Base-by-base conservation (phyloP, 164 flowering plant species). In the Vitis vinifera region DNA sequence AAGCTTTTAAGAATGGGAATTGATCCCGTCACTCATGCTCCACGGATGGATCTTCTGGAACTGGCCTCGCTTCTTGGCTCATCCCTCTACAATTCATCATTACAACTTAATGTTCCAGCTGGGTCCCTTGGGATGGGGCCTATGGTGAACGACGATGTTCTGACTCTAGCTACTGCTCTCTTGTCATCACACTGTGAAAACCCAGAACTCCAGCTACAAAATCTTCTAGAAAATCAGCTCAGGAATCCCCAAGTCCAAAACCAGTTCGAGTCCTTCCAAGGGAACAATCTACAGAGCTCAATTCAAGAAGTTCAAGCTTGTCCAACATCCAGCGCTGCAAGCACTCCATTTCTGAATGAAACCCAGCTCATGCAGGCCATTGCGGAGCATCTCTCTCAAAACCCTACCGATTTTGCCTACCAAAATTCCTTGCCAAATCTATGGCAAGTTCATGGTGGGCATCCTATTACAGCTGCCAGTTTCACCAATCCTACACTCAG, bases 1-100 rank as follows among this genome's bases (percentile, higher is more conserved):
- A 83, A 80, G 67, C 87, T 87, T 3, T 65, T 80, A 11, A 73
- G 81, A 65, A 87, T 87, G 90, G 90, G 90, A 58, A 83, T 84
- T 10, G 88, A 87, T 60, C 90, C 90, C 0, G 81, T 83, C 1
- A 87, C 88, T 15, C 90, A 87, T 27, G 58, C 27, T 10, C 77
- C 77, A 48, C 73, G 62, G 10, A 61, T 76, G 10, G 80, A 67
- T 71, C 79, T 81, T 55, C 66, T 74, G 49, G 70, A 73, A 13
- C 76, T 80, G 68, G 68, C 63, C 1, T 65, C 83, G 3, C 11
- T 67, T 55, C 70, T 76, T 10, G 27, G 61, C 63, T 78, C 81
- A 59, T 65, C 78, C 17, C 76, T 78, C 55, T 55, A 60, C 70
- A 73, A 61, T 30, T 19, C 70, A 44, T 55, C 76, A 6, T 37